These are phyloP conservation scores for Alternaria brassicicola DNA, from an alignment of 2,329 filamentous ascomycete genomes.

Conservation along the genomic window DNA sequence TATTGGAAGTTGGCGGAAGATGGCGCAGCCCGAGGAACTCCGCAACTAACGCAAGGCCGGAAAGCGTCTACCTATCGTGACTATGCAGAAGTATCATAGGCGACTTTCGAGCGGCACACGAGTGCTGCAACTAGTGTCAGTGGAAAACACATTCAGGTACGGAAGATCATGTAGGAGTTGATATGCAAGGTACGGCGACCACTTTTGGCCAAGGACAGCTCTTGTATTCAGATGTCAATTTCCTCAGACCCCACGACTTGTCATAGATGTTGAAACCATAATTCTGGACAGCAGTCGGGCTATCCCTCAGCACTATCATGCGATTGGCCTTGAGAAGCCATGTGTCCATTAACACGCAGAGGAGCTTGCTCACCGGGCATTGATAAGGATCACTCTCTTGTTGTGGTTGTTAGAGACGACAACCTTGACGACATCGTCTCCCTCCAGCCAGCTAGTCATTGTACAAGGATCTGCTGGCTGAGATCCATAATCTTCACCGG, in stretches of 20 bases:
- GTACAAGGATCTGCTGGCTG: background rate
- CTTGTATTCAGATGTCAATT: background rate
- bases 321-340: background rate
- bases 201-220: background rate
- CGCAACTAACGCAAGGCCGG: background rate
- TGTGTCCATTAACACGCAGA: background rate
- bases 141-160: background rate
- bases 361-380: background rate
- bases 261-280: background rate
- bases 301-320: background rate
- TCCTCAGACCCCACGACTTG: background rate
- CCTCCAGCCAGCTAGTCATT: background rate
- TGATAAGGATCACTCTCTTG: background rate
- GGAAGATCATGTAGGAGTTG: background rate
- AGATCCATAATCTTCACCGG: background rate
- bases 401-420: background rate
- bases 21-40: conserved; percentile 9
- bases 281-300: background rate
- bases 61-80: background rate
- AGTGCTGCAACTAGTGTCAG: background rate
- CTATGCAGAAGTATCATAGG: background rate
- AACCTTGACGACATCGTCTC: background rate
- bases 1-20: conserved; percentile 4
- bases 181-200: background rate
- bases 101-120: background rate